phyloP scores from a whole-genome alignment of 305 asterid species.

The Fraxinus albicans region DNA sequence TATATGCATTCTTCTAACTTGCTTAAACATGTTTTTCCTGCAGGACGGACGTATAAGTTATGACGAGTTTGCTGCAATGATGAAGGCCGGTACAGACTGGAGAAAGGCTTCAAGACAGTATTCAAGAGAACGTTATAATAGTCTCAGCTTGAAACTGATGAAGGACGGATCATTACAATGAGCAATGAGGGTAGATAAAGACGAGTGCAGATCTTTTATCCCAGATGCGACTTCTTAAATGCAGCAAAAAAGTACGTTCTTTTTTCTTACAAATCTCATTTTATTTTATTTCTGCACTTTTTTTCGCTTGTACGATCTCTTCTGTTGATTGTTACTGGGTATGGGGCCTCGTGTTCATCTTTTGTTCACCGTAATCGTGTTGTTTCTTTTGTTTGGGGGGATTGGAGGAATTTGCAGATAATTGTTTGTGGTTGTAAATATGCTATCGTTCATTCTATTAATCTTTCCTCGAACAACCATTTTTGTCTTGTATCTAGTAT shows the following conservation, averaged over 20 bases:
- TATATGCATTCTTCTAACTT: neutral
- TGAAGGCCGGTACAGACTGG: slow-evolving; percentile 77
- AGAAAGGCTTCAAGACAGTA: slow-evolving; percentile 72
- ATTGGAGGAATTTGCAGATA: neutral
- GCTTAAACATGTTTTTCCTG: neutral
- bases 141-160: slow-evolving; percentile 57
- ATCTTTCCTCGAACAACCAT: neutral
- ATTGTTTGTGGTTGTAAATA: slow-evolving; percentile 1
- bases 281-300: neutral
- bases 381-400: neutral
- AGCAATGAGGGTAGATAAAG: slow-evolving; percentile 22
- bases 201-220: neutral
- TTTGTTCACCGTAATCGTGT: neutral
- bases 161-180: slow-evolving; percentile 47
- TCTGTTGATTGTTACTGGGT: neutral
- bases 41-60: slow-evolving; percentile 72
- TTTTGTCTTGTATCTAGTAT: neutral
- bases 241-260: neutral
- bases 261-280: neutral
- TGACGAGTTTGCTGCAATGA: slow-evolving; percentile 61
- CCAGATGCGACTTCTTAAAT: neutral
- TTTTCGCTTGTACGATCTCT: neutral
- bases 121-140: slow-evolving; percentile 63
- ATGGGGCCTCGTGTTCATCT: neutral
- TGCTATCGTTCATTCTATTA: neutral